These are phyloP conservation scores for Tricholoma sp. DNA, from an alignment of 768 basidiomycete genomes.

Conservation along the genomic window DNA sequence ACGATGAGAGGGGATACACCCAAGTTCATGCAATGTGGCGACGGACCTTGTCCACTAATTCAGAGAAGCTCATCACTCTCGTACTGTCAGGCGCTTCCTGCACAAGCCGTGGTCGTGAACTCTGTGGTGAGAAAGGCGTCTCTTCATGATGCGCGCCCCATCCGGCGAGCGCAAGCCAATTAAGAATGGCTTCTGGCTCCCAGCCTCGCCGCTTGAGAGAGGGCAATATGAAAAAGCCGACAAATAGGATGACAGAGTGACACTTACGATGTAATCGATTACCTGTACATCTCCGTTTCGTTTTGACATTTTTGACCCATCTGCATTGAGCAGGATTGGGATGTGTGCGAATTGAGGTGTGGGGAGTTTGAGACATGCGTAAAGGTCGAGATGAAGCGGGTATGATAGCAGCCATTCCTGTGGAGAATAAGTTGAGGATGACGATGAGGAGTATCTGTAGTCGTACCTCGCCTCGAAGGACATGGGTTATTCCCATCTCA, in stretches of 20 bases:
- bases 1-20: not conserved
- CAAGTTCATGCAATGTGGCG: not conserved
- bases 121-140: slow-evolving; percentile 10
- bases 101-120: slow-evolving; percentile 12
- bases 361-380: slow-evolving; percentile 64
- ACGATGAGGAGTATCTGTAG: not conserved
- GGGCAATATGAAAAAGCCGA: not conserved
- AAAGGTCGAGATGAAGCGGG: slow-evolving; percentile 86
- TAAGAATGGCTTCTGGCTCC: slow-evolving; percentile 85
- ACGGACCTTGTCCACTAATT: slow-evolving; percentile 57
- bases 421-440: not conserved
- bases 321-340: slow-evolving; percentile 82
- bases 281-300: slow-evolving; percentile 87
- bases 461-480: slow-evolving; percentile 87
- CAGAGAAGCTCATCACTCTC: slow-evolving; percentile 53
- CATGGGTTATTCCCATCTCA: slow-evolving; percentile 94
- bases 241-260: not conserved
- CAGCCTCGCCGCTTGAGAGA: slow-evolving; percentile 67
- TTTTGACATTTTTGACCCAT: slow-evolving; percentile 94
- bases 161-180: slow-evolving; percentile 93
- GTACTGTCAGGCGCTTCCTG: slow-evolving; percentile 61
- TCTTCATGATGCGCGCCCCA: slow-evolving; percentile 65
- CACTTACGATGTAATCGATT: slow-evolving; percentile 73
- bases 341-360: slow-evolving; percentile 88
- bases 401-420: slow-evolving; percentile 97